Percentiles rank a stretch among this genome's conserved stretches.
phyloP scores from a whole-genome alignment of 805 yeast species.

The Zygosaccharomyces siamensis region DNA sequence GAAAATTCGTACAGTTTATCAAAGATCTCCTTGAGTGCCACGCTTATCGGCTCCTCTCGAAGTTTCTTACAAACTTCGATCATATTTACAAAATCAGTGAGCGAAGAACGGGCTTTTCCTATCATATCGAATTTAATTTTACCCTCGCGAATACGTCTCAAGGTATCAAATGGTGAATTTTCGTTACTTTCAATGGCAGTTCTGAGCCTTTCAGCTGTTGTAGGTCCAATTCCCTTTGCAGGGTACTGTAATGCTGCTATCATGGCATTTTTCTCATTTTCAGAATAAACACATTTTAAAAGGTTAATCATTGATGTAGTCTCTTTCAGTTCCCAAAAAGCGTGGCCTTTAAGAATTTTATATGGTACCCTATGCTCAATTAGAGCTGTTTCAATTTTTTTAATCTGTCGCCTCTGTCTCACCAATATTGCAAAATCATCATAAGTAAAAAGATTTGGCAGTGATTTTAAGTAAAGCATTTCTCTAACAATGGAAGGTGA shows the following conservation, averaged over 20 bases:
- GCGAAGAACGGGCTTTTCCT: constrained; percentile 19
- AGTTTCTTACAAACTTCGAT: constrained; percentile 22
- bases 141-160: constrained; percentile 13
- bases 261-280: constrained; percentile 56
- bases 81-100: constrained; percentile 22
- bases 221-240: constrained; percentile 62
- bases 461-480: constrained; percentile 43
- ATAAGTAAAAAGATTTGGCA: constrained; percentile 44
- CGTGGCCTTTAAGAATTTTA: constrained; percentile 61
- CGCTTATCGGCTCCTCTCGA: constrained; percentile 8
- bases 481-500: constrained; percentile 55
- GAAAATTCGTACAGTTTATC: constrained; percentile 30
- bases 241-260: constrained; percentile 56
- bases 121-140: constrained; percentile 16
- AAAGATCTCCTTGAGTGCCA: constrained; percentile 22
- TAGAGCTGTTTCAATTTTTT: constrained; percentile 61
- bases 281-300: constrained; percentile 56
- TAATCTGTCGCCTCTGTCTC: constrained; percentile 57
- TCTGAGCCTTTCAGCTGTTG: constrained; percentile 38
- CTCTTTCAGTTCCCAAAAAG: constrained; percentile 77
- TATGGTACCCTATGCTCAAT: constrained; percentile 56
- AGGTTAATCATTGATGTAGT: constrained; percentile 58
- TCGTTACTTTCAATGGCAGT: constrained; percentile 13
- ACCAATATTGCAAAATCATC: constrained; percentile 71
- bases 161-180: constrained; percentile 14